Evolutionary conservation across 2,329 filamentous ascomycete species (phyloP), one percentile per base, ranked within the genome.

Genomic region (Aspergillus spinulosporus): DNA sequence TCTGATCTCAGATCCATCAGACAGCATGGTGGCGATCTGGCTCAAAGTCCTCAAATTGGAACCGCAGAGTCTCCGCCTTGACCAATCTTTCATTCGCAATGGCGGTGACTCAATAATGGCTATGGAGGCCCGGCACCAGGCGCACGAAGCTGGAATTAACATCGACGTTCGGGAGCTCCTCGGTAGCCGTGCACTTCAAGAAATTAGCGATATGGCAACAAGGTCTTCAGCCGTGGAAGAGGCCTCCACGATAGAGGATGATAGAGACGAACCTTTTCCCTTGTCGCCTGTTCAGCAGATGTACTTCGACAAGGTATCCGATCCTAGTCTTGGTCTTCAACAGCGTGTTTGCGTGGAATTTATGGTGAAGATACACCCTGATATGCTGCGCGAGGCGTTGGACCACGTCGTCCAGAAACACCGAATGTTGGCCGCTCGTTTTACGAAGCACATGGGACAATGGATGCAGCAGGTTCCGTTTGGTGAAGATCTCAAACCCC

Each of bases 81-180:
- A 58, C 14, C 32, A 47, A 11, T 47, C 52, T 6, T 49, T 52
- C 29, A 54, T 36, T 6, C 42, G 52, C n/a, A 54, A 49, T 9
- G 51, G 56, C 5, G 56, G 56, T 4, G 50, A 58, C 36, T 58
- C 56, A 5, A 54, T 58, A 21, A 58, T 50, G 47, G 56, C 56
- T 4, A 58, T 58, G 56, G 50, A 54, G 6, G 39, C 15, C 5
- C 42, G 42, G 7, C 15, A 44, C 3, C 8, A 40, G 26, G 43
- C 44, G 9, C 51, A 53, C 14, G 15, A 29, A 7, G 32, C 34
- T 40, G 51, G 51, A 4, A 8, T 47, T n/a, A n/a, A 34, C 12
- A 31, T 53, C 11, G 21, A 53, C 14, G 48, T 53, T 15, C 51
- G 34, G 9, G 51, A 48, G 8, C 46, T 56, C 8, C 34, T 56